Evolutionary conservation across 2,329 filamentous ascomycete genomes (phyloP), one percentile per base, ranked within the genome.

Genomic region (Alternaria rosae): DNA sequence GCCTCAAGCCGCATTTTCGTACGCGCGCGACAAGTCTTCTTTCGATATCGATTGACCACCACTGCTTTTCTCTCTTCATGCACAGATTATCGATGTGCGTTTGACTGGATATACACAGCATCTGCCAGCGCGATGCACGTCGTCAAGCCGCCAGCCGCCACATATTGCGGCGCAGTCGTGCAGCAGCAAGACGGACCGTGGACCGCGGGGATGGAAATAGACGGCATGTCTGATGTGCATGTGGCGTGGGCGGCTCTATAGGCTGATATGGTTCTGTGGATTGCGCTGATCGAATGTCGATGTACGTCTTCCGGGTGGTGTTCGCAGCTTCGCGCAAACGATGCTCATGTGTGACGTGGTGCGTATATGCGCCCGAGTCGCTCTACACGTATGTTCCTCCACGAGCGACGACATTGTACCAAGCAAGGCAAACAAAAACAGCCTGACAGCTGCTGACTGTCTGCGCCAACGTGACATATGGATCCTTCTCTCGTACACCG

Each of bases 211-310:
- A 50, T 35, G 17, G 47, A 15, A 25, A 44, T 44, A 44, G 42
- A 23, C 47, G 47, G 47, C 45, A 26, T 28, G 58, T 58, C 41
- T 57, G 54, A 61, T 54, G 54, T 54, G 50, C 61, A 55, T 64
- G 51, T 42, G 59, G 59, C 45, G 50, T 55, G 42, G 62, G 15
- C 7, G 13, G 11, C 15, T 57, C 23, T 20, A 57, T 53, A 57
- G 57, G 61, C 61, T 64, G 42, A 45, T 17, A 28, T 51, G 30
- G 17, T 12, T 41, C 25, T 25, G 32, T 21, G 11, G 17, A 9
- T 50, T n/a, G 45, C n/a, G 21, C 11, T 4, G 21, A 21, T 26
- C n/a, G 51, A 5, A 6, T 38, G 51, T 17, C 26, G 28, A 21
- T 21, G 8, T 38, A 15, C 15, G 43, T 11, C 54, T 25, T 38